Evolutionary conservation across 139 green algal species (phyloP), one percentile per base, ranked within the genome.

Genomic region (Gonium pectorale): DNA sequence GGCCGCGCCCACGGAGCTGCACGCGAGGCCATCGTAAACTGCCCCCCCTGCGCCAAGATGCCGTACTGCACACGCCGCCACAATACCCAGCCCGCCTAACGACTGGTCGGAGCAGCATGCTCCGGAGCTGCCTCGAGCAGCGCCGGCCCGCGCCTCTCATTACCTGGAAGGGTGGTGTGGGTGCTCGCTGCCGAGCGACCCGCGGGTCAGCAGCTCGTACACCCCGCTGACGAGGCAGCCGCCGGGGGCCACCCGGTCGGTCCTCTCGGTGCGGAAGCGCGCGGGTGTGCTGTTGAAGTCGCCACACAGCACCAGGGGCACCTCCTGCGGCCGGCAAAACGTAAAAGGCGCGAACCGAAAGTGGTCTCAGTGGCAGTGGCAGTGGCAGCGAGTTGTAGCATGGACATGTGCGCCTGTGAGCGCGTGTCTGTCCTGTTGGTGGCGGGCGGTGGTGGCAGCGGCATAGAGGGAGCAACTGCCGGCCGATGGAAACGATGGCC

Each of bases 121-220:
- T 17, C 49, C 49, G 17, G 13, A 56, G 13, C 49, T 56, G 13
- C 49, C 17, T 56, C 49, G 13, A 56, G 49, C 56, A 15, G 27
- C 6, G 19, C 56, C 9, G n/a, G 56, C 19, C 15, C 6, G 56
- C 22, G 19, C 19, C 24, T 64, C 24, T 9, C 6, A 9, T n/a
- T n/a, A 68, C 62, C 62, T 40, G 62, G 26, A 24, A 11, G 68
- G 68, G 68, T 77, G 68, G 68, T 77, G 68, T 29, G 68, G 68
- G 68, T 77, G 68, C 6, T 40, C 43, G 26, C 29, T 4, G 3
- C 21, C 37, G 27, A 77, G 68, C 11, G 13, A 40, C 29, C 68
- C 68, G 21, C 29, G 24, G 26, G 68, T 21, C 41, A 77, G 68
- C 68, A 77, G 68, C 68, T 77, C 43, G 29, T 77, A 77, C 43